Evolutionary conservation across 2,329 filamentous ascomycete genomes (phyloP).

Genomic region (Capronia epimyces): DNA sequence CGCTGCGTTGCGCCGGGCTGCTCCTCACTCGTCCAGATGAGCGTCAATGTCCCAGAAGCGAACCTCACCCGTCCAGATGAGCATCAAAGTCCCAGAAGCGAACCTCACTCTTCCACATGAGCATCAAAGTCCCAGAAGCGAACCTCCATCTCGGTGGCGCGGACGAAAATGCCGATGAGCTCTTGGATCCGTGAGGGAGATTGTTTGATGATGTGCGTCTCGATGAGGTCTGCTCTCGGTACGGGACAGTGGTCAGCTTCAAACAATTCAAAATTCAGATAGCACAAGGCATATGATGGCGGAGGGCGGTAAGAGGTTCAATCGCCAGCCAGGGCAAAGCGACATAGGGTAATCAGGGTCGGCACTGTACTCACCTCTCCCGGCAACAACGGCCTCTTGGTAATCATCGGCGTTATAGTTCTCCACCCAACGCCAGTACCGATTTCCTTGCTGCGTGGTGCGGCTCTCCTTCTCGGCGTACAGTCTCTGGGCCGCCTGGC

Average conservation of each 20-base stretch:
- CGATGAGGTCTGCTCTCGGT: slow-evolving; percentile 59
- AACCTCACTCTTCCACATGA: slow-evolving; percentile 11
- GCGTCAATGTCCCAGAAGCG: no score
- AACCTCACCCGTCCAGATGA: no score
- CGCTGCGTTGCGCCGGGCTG: no score
- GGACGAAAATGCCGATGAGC: slow-evolving; percentile 75
- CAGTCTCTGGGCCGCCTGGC: slow-evolving; percentile 67
- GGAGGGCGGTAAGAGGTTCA: no score
- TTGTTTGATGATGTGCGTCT: slow-evolving; percentile 66
- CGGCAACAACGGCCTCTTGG: slow-evolving; percentile 61
- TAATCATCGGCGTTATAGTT: slow-evolving; percentile 84
- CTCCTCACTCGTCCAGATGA: no score
- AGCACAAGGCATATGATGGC: background rate
- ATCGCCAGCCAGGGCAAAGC: no score
- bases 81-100: no score
- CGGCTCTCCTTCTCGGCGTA: slow-evolving; percentile 56
- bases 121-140: slow-evolving; percentile 69
- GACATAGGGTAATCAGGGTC: no score
- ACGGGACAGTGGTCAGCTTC: background rate
- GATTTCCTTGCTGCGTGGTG: slow-evolving; percentile 53
- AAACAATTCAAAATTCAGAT: background rate
- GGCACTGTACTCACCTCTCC: slow-evolving; percentile 32
- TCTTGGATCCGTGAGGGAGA: slow-evolving; percentile 73
- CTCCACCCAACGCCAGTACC: slow-evolving; percentile 86
- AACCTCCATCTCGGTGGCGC: slow-evolving; percentile 75